A percentile compares a stretch with the other conserved stretches of the same genome.
phyloP scores from a whole-genome alignment of 345 rosid genomes.

The Gossypium rotundifolium region DNA sequence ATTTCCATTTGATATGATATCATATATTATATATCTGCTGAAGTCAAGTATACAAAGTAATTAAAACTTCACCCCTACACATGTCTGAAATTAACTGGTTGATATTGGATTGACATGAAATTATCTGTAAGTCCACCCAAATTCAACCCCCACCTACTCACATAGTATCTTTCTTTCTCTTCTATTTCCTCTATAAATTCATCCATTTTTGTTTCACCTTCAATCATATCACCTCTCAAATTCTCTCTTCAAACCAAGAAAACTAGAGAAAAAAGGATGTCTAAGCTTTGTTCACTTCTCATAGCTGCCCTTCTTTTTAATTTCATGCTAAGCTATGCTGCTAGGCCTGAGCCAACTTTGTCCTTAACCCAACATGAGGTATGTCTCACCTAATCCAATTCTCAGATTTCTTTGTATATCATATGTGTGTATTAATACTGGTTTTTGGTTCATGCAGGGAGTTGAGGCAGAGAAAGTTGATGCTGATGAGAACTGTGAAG shows the following conservation, averaged over 20 bases:
- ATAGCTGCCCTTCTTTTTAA: constrained; percentile 18
- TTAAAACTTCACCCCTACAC: background rate
- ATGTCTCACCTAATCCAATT: background rate
- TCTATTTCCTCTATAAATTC: background rate
- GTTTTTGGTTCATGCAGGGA: constrained; percentile 9
- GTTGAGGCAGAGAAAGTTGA: constrained; percentile 9
- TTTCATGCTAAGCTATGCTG: constrained; percentile 12
- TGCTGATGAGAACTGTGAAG: constrained; percentile 20
- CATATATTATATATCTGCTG: background rate
- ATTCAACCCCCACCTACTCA: background rate
- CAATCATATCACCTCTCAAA: background rate
- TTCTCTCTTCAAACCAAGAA: background rate
- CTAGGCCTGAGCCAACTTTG: constrained; percentile 14
- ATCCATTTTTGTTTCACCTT: background rate
- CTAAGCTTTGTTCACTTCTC: constrained; percentile 20
- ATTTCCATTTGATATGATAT: too few relatives aligned
- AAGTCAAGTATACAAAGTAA: background rate
- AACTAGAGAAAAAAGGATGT: constrained; percentile 10
- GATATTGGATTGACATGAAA: background rate
- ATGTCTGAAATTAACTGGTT: background rate
- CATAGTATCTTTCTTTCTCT: background rate
- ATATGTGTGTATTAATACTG: background rate
- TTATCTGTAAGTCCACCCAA: background rate
- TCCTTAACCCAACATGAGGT: constrained; percentile 10
- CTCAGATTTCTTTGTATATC: background rate